phyloP scores from a whole-genome alignment of 192 early-diverging fungal species.

The Podochytrium sp. region DNA sequence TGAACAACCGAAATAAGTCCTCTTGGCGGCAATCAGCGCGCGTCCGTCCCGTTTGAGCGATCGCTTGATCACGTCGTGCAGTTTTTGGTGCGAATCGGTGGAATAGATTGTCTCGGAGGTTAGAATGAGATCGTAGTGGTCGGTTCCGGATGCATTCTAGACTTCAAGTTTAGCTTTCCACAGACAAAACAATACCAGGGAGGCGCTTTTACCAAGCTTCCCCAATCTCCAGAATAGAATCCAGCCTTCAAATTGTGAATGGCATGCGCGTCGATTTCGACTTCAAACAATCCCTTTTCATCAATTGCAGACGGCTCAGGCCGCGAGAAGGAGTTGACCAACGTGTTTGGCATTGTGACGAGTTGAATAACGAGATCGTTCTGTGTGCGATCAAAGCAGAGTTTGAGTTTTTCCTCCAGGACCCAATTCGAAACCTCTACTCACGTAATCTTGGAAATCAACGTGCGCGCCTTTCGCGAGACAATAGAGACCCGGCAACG shows the following conservation, averaged over 20 bases:
- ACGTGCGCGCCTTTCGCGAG: conserved; percentile 62
- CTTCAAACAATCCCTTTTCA: conserved; percentile 36
- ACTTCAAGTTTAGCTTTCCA: neutral
- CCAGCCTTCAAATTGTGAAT: neutral
- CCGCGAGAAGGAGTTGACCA: conserved; percentile 70
- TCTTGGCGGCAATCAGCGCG: conserved; percentile 85
- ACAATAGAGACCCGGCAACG: conserved; percentile 81
- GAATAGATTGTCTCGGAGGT: conserved; percentile 61
- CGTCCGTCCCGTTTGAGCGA: conserved; percentile 24
- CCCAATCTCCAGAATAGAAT: conserved; percentile 25
- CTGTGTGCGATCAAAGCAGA: conserved; percentile 23
- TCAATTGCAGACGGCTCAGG: conserved; percentile 8
- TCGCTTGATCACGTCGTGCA: conserved; percentile 36
- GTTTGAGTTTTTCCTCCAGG: neutral
- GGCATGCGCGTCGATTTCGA: conserved; percentile 20
- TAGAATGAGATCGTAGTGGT: conserved; percentile 54
- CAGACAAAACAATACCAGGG: neutral
- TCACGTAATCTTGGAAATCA: conserved; percentile 87
- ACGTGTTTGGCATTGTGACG: conserved; percentile 90
- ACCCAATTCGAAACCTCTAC: neutral
- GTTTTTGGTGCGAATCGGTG: conserved; percentile 26
- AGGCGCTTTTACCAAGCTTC: conserved; percentile 5
- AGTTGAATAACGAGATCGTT: conserved; percentile 85
- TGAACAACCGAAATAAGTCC: conserved; percentile 92
- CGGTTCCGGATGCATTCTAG: neutral